phyloP scores from a whole-genome alignment of 1,139 yeast species.

The Geotrichum siamense region DNA sequence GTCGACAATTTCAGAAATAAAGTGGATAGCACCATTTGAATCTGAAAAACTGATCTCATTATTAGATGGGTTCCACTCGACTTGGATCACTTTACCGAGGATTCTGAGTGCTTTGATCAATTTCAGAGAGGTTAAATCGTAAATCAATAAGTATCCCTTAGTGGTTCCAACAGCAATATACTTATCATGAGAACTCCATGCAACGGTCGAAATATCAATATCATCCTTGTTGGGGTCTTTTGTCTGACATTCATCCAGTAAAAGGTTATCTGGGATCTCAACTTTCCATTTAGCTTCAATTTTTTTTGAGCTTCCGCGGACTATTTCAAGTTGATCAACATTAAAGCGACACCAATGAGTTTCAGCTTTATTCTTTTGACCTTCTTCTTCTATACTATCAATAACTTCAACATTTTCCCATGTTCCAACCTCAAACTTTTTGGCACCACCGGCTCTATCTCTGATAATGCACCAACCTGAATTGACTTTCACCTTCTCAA shows the following conservation, averaged over 20 bases:
- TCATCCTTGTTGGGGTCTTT: conserved; percentile 5
- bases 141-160: conserved; percentile 47
- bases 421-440: conserved; percentile 28
- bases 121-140: conserved; percentile 36
- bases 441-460: conserved; percentile 33
- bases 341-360: conserved; percentile 28
- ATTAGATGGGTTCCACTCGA: conserved; percentile 36
- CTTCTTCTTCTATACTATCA: conserved; percentile 4
- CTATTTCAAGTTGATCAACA: conserved; percentile 9
- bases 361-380: conserved; percentile 34
- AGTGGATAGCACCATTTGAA: conserved; percentile 31
- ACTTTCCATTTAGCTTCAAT: conserved; percentile 1
- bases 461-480: not conserved
- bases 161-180: conserved; percentile 48
- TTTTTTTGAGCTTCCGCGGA: not conserved
- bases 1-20: conserved; percentile 13
- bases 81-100: conserved; percentile 19
- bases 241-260: conserved; percentile 10
- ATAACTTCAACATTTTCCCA: conserved; percentile 25
- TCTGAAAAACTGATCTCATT: conserved; percentile 34
- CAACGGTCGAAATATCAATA: conserved; percentile 42
- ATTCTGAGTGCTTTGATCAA: conserved; percentile 7
- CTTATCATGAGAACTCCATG: conserved; percentile 55
- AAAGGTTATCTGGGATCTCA: not conserved
- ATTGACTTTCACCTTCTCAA: conserved; percentile 8